Evolutionary conservation across 768 basidiomycete genomes (phyloP), one percentile per base, ranked within the genome.

Genomic region (Auriculariales sp.): DNA sequence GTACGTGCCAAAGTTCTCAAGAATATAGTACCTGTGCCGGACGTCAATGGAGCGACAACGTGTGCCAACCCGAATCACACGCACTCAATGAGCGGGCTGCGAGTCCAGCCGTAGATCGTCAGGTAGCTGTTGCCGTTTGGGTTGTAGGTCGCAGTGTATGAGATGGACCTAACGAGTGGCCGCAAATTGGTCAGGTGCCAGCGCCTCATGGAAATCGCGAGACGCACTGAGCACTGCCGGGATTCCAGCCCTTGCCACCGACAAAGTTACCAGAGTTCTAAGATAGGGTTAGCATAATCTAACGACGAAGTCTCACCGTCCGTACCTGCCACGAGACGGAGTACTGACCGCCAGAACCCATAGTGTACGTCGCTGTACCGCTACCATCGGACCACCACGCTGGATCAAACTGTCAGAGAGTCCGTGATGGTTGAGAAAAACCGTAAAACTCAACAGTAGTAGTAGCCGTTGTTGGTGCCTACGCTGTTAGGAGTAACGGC

Each of bases 21-120:
- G 55, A 54, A 73, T 65, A 63, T 71, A 71, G 64, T 71, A 73
- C 45, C n/a, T n/a, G n/a, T n/a, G n/a, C n/a, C n/a, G n/a, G n/a
- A n/a, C n/a, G n/a, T n/a, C n/a, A n/a, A n/a, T n/a, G n/a, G n/a
- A n/a, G n/a, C n/a, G n/a, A n/a, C n/a, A n/a, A n/a, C n/a, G n/a
- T n/a, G n/a, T n/a, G n/a, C n/a, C n/a, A n/a, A n/a, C n/a, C n/a
- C n/a, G n/a, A n/a, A n/a, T n/a, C n/a, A n/a, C n/a, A n/a, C n/a
- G n/a, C n/a, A n/a, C 52, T 73, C 71, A 56, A 72, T 58, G 55
- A 71, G 68, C 1, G 70, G 67, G 58, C 57, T 65, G n/a, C 60
- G 61, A 4, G 68, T 69, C 71, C 71, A 72, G 45, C 71, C 71
- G 52, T 70, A 71, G 49, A 73, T 62, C 44, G 70, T 64, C 27